Base-by-base conservation (phyloP, 2,329 filamentous ascomycete genomes). In the Calonectria montana region DNA sequence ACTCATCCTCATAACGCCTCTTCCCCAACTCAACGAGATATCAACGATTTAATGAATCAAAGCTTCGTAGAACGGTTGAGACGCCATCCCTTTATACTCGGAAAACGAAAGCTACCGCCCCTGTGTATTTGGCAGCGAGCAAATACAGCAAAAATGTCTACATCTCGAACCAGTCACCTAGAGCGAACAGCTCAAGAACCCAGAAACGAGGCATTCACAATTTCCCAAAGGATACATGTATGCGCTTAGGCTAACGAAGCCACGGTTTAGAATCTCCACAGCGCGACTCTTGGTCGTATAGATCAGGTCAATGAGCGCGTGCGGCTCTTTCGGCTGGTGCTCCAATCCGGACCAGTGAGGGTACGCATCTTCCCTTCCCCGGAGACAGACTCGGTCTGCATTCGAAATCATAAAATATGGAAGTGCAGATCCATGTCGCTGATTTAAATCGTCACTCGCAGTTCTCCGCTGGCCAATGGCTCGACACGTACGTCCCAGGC, bases 391-490 rank as follows among this genome's bases (percentile, higher is more conserved):
- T 13, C n/a, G n/a, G 13, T 18, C 23, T 50, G n/a, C n/a, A 13
- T 18, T 29, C 18, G 12, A 21, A 23, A 16, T 16, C 3, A 5
- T 8, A 13, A 37, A 25, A 12, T 31, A 57, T 29, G 21, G 31
- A 39, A 9, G 13, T 4, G 4, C 5, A 15, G 31, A 35, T 35
- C 5, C 13, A 18, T 15, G 23, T 5, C n/a, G 15, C 53, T 59
- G 53, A 59, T 25, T 21, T 47, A 10, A 10, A 8, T 3, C n/a
- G 4, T 57, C 31, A 8, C 53, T 39, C 15, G n/a, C 82, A 94
- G 88, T 97, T 97, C 83, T 87, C 91, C 7, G 91, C 95, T 6
- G 95, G 95, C 66, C 95, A 97, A 86, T 98, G 95, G 94, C 88
- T 98, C 68, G 95, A 98, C 81, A 92, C 95, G 8, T 92, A 93